Percentiles rank a stretch among this genome's conserved stretches.
Conservation (phyloP, 2,329 filamentous ascomycete genomes). For the Phyllosticta capitalensis region DNA sequence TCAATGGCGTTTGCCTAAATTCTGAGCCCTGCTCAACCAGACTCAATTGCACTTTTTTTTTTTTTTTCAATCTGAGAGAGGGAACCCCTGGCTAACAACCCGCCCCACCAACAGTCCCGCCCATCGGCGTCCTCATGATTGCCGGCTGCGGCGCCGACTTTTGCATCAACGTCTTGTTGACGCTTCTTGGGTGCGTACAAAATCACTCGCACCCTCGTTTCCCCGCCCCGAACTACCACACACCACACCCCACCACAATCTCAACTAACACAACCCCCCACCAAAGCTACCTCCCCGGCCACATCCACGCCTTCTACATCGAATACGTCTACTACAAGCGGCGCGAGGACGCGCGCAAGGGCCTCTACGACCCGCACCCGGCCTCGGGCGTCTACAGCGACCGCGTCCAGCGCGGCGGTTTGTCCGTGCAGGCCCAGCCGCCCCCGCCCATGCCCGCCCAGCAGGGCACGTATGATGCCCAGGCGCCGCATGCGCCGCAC, state of each 20-base stretch:
- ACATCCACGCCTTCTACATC: constrained; percentile 70
- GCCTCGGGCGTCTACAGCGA: constrained; percentile 66
- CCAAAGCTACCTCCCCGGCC: constrained; percentile 61
- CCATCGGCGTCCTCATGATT: constrained; percentile 38
- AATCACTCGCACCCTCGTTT: neutral
- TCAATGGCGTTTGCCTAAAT: neutral
- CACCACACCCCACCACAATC: neutral
- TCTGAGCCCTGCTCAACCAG: neutral
- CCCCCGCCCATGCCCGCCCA: neutral
- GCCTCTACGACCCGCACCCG: constrained; percentile 42
- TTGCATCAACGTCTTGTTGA: constrained; percentile 40
- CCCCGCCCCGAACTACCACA: neutral
- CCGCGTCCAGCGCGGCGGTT: constrained; percentile 45
- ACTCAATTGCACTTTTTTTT: neutral
- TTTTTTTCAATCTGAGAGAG: neutral
- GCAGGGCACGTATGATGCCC: neutral
- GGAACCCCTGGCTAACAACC: neutral
- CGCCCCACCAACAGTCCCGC: constrained; percentile 31
- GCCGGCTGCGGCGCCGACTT: constrained; percentile 42
- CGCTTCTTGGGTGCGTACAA: constrained; percentile 30
- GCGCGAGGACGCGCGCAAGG: constrained; percentile 51
- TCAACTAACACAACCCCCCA: neutral
- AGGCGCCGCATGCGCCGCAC: neutral
- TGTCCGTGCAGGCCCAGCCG: neutral
- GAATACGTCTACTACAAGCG: constrained; percentile 78